Conservation (phyloP, 2,329 filamentous ascomycete genomes). For the Aspergillus sp. region DNA sequence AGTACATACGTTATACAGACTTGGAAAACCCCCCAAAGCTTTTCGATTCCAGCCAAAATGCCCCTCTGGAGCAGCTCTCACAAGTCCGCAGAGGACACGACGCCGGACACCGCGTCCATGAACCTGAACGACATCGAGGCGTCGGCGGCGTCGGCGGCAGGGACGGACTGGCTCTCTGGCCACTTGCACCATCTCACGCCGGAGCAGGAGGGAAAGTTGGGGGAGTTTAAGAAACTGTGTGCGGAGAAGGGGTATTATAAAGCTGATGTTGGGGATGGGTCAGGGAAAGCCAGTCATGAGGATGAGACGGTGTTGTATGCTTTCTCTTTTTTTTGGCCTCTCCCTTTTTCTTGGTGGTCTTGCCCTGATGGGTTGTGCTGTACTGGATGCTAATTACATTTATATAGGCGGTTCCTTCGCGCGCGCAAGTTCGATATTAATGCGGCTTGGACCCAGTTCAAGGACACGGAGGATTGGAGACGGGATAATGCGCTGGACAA, state of each 20-base stretch:
- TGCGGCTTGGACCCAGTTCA: slow-evolving; percentile 76
- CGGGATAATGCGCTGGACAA: slow-evolving; percentile 67
- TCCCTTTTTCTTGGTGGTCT: background rate
- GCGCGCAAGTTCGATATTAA: slow-evolving; percentile 71
- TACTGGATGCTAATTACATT: background rate
- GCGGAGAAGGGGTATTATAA: slow-evolving; percentile 52
- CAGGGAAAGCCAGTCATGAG: slow-evolving; percentile 36
- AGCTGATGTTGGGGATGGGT: slow-evolving; percentile 23
- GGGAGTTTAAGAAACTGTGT: slow-evolving; percentile 62
- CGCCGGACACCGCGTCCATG: background rate
- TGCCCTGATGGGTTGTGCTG: background rate
- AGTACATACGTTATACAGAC: too few species aligned
- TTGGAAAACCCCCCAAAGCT: too few species aligned
- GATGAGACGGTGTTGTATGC: slow-evolving; percentile 42
- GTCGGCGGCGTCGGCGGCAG: slow-evolving; percentile 28
- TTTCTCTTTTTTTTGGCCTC: slow-evolving; percentile 6
- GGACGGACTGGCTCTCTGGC: slow-evolving; percentile 43
- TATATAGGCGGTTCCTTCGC: slow-evolving; percentile 68
- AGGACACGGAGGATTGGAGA: slow-evolving; percentile 81
- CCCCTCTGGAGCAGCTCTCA: background rate
- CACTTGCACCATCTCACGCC: slow-evolving; percentile 69
- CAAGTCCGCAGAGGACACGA: background rate
- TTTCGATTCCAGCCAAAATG: background rate
- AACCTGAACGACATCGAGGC: slow-evolving; percentile 29
- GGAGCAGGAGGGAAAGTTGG: slow-evolving; percentile 59